Base-by-base conservation (phyloP, 2,329 filamentous ascomycete species). In the Neophaeococcomyces aloes region DNA sequence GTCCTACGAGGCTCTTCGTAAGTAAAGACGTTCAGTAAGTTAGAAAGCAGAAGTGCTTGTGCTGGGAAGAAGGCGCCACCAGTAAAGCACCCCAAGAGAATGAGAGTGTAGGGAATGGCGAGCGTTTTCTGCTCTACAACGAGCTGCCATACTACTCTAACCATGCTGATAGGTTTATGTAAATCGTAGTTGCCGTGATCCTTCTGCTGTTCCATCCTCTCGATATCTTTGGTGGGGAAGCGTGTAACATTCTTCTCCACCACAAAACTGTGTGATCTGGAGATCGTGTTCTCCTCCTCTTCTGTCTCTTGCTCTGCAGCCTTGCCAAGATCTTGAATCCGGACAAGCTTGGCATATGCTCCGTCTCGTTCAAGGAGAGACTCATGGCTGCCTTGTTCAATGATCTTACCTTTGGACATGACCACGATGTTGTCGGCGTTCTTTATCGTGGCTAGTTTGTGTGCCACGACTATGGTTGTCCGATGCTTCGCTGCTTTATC, bases 11-110 rank as follows among this genome's bases (percentile, higher is more conserved):
- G 72, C 59, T 68, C 70, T 34, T 65, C 71, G 15, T 77, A 63
- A 3, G 76, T 73, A 10, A 85, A 68, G 11, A 75, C 75, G 47
- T 75, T 72, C 59, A 93, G 83, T 47, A 84, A 73, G 63, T 91
- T 88, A 56, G 83, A 79, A 54, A 91, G 86, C 65, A 93, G 80
- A 48, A 91, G 74, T 51, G 80, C 70, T 54, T 75, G 70, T 0
- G 69, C 72, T 8, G 81, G 81, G 57, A 86, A 84, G 34, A 79
- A 83, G 40, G 75, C 78, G 60, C 84, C 84, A 48, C 78, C 81
- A 4, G 60, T 40, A 3, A 60, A 38, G 4, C 61, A 59, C 3
- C 62, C 53, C 6, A 62, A 46, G 5, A 38, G 31, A 15, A 45
- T 44, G 19, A 44, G 3, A 23, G 19, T 13, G 27, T 44, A 44